Evolutionary conservation across 108 stramenopile species (phyloP).

Genomic region (Cyclotella kingstonii): DNA sequence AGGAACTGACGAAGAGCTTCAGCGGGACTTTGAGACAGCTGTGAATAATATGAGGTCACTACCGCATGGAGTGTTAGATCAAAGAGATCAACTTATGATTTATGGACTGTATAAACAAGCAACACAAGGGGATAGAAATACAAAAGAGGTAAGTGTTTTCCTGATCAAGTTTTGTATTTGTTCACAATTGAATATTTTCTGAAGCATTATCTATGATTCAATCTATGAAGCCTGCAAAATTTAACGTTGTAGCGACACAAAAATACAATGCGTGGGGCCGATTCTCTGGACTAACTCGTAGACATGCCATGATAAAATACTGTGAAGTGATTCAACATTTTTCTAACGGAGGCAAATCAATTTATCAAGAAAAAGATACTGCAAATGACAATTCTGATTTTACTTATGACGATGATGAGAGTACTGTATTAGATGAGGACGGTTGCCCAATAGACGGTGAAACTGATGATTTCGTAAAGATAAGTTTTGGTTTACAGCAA

Average conservation of each 20-base stretch:
- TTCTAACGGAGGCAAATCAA: constrained; percentile 26
- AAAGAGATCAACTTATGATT: constrained; percentile 71
- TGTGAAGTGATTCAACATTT: constrained; percentile 61
- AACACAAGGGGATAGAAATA: constrained; percentile 61
- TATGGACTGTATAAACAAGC: constrained; percentile 92
- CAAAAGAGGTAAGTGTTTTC: constrained; percentile 11
- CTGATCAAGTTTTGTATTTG: not conserved
- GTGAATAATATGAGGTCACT: constrained; percentile 14
- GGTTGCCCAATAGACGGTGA: constrained; percentile 49
- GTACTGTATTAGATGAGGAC: constrained; percentile 45
- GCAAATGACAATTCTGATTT: constrained; percentile 27
- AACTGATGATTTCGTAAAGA: constrained; percentile 33
- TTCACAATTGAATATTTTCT: not conserved
- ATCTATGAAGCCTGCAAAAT: constrained; percentile 30
- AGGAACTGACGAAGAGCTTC: constrained; percentile 14
- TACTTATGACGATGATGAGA: constrained; percentile 38
- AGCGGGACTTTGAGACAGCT: constrained; percentile 29
- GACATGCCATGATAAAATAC: constrained; percentile 52
- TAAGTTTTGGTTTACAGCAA: constrained; percentile 37
- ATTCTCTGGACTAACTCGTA: constrained; percentile 40
- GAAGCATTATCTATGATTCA: not conserved
- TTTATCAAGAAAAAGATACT: not conserved
- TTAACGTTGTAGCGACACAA: constrained; percentile 61
- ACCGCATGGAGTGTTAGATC: constrained; percentile 20
- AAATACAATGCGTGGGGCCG: constrained; percentile 73